Evolutionary conservation across 345 rosid species (phyloP), one percentile per base, ranked within the genome.

Genomic region (Streptanthus diversifolius): DNA sequence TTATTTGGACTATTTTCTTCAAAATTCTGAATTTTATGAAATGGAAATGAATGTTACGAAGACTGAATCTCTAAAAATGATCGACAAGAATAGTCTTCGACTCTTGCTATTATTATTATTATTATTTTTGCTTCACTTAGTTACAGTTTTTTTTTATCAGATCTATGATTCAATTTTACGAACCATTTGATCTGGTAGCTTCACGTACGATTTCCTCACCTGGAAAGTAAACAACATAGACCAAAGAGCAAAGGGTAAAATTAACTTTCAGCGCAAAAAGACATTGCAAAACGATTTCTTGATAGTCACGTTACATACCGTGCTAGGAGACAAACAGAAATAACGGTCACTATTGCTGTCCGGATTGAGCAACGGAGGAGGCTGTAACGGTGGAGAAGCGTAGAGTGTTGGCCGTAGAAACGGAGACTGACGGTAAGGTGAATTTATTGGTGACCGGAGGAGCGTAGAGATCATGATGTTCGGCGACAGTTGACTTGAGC

Each of bases 201-300:
- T 87, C 79, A 74, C 83, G 7, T 87, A 83, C 30, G 84, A 77
- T 66, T 83, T 83, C 75, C 83, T 81, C 39, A 71, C 83, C 96
- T 85, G 80, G 69, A 61, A 65, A 32, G 25, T 10, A 44, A 30
- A 22, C 25, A 66, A 59, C 25, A 14, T 6, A 30, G 6, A 24
- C 36, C 36, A 37, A 72, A 32, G 15, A 29, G 5, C 36, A 44
- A 13, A 22, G 4, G 12, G 1, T 3, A 13, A 29, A 43, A 8
- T 41, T 61, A 54, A 47, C 56, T 66, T 35, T 1, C 2, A 27
- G 4, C 36, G n/a, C 45, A 53, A 51, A 45, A 70, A 70, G 4
- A 70, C 2, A 33, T 2, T n/a, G 0, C 10, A 15, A 40, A 7
- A 21, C 5, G n/a, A 4, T n/a, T 12, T 53, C 59, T 41, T 8